Conservation (phyloP, 208 protist genomes). For the Leishmania lainsoni region DNA sequence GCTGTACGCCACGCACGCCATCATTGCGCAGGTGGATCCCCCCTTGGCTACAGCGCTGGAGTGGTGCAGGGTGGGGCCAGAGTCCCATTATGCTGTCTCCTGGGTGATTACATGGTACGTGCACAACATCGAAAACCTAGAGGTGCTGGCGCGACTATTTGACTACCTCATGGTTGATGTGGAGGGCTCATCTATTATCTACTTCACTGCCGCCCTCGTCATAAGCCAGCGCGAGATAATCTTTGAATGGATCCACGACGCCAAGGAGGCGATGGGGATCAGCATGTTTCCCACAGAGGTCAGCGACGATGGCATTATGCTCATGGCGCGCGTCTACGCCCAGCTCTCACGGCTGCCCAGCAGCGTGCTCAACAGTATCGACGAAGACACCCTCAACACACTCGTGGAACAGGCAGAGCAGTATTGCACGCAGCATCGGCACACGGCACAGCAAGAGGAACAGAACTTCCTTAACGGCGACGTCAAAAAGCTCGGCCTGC, state of each 20-base stretch:
- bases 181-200: conserved; percentile 55
- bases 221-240: conserved; percentile 57
- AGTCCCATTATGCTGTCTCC: conserved; percentile 86
- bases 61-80: conserved; percentile 66
- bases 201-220: conserved; percentile 77
- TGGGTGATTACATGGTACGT: conserved; percentile 91
- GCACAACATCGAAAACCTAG: conserved; percentile 51
- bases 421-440: conserved; percentile 34
- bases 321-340: conserved; percentile 78
- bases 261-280: conserved; percentile 29
- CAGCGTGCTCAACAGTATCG: conserved; percentile 39
- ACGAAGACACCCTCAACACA: conserved; percentile 31
- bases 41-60: conserved; percentile 66
- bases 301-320: conserved; percentile 48
- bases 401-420: conserved; percentile 39
- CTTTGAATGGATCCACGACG: conserved; percentile 46
- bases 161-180: conserved; percentile 78
- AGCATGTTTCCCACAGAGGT: conserved; percentile 23
- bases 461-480: conserved; percentile 58
- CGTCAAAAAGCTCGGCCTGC: conserved; percentile 57
- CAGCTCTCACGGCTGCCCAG: conserved; percentile 55
- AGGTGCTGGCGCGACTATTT: conserved; percentile 64
- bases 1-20: conserved; percentile 74
- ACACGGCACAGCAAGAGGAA: conserved; percentile 34
- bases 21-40: conserved; percentile 62